Conservation (phyloP, 2,329 filamentous ascomycete species). For the Neofusicoccum sp. region DNA sequence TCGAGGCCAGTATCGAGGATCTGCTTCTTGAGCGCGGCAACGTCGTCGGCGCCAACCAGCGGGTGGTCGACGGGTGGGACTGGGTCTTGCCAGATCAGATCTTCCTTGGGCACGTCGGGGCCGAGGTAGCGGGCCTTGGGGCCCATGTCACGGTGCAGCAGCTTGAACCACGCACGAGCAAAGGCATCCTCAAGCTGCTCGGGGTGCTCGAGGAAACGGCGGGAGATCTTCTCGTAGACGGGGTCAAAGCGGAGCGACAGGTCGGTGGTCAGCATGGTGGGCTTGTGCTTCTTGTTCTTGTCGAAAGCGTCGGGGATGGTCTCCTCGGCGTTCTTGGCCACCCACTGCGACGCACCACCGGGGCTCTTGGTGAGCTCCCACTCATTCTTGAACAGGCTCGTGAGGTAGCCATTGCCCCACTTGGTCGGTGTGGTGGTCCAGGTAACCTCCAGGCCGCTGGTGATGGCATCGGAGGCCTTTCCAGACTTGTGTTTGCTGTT, state of each 20-base stretch:
- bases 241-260: conserved; percentile 70
- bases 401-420: conserved; percentile 73
- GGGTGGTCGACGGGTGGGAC: conserved; percentile 60
- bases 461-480: conserved; percentile 71
- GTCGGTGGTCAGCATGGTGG: conserved; percentile 76
- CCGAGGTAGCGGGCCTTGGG: conserved; percentile 69
- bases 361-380: conserved; percentile 76
- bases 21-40: conserved; percentile 65
- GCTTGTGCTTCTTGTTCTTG: conserved; percentile 66
- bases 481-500: conserved; percentile 62
- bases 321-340: conserved; percentile 64
- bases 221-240: conserved; percentile 71
- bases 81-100: conserved; percentile 73
- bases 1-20: conserved; percentile 64
- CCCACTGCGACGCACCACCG: conserved; percentile 74
- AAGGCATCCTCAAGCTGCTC: conserved; percentile 69
- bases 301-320: conserved; percentile 73
- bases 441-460: conserved; percentile 73
- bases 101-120: conserved; percentile 69
- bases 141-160: conserved; percentile 76
- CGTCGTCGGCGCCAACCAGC: conserved; percentile 61
- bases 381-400: conserved; percentile 75
- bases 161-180: conserved; percentile 77
- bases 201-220: conserved; percentile 66
- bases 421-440: conserved; percentile 75